These are phyloP conservation scores for Acer saccharum DNA, from an alignment of 345 rosid species.

Conservation along the genomic window DNA sequence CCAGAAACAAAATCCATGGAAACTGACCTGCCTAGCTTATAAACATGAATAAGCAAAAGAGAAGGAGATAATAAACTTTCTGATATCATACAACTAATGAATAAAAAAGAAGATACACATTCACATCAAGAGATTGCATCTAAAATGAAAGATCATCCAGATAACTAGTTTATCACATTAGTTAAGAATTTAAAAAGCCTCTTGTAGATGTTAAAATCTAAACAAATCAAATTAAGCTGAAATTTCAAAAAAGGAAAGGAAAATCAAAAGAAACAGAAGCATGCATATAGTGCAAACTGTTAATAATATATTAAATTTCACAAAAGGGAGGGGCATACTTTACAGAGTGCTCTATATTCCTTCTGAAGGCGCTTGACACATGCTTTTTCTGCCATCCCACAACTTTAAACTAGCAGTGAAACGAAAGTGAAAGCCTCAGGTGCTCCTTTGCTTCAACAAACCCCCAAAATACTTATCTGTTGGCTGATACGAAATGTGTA, in stretches of 20 bases:
- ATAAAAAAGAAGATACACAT: background rate
- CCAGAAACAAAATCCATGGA: background rate
- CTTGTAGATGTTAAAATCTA: background rate
- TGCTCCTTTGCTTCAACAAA: constrained; percentile 14
- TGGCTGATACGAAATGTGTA: background rate
- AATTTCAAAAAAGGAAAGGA: background rate
- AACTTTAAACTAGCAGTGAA: constrained; percentile 16
- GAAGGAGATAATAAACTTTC: background rate
- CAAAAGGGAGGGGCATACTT: constrained; percentile 41
- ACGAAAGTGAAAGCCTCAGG: background rate
- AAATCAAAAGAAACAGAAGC: background rate
- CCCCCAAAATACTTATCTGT: constrained; percentile 17
- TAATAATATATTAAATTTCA: background rate
- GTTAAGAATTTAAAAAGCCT: constrained; percentile 9
- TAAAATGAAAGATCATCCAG: constrained; percentile 1
- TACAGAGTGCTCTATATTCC: constrained; percentile 96
- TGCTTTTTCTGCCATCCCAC: constrained; percentile 82
- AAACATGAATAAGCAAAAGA: background rate
- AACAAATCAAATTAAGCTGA: background rate
- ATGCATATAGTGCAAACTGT: constrained; percentile 4
- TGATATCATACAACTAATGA: background rate
- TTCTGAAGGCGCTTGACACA: constrained; percentile 94
- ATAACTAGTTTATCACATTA: constrained; percentile 5
- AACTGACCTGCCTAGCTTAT: background rate
- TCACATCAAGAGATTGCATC: background rate